Conservation (phyloP, 441 rosid genomes). For the Erodium texanum region DNA sequence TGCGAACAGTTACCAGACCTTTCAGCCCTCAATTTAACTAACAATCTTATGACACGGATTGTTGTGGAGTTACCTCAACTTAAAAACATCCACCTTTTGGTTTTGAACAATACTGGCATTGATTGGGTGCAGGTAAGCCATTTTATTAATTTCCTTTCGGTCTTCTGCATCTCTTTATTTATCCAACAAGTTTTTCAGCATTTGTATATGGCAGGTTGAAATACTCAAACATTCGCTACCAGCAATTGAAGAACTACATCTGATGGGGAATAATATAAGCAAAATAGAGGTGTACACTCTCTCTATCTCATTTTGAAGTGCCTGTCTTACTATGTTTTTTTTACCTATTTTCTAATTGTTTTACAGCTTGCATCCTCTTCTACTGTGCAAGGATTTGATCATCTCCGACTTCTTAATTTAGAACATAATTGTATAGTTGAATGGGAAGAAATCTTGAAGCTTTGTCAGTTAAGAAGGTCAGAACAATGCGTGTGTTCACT, state of each 20-base stretch:
- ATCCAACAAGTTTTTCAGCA: conserved; percentile 3
- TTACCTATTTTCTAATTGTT: neutral
- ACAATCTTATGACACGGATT: conserved; percentile 46
- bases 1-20: conserved; percentile 64
- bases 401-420: conserved; percentile 71
- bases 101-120: conserved; percentile 58
- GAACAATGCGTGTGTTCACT: conserved; percentile 17
- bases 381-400: conserved; percentile 44
- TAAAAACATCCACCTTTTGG: conserved; percentile 50
- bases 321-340: neutral
- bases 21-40: conserved; percentile 54
- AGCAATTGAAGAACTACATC: conserved; percentile 71
- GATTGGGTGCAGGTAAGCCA: conserved; percentile 62
- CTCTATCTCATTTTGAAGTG: neutral
- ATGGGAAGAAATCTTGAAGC: conserved; percentile 74
- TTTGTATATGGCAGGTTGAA: conserved; percentile 47
- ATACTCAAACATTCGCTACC: conserved; percentile 54
- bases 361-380: conserved; percentile 42
- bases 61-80: conserved; percentile 42
- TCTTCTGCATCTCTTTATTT: neutral
- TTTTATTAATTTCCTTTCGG: neutral
- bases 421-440: conserved; percentile 74
- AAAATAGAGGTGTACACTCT: conserved; percentile 36
- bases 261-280: conserved; percentile 72
- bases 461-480: conserved; percentile 64